phyloP scores from a whole-genome alignment of 192 early-diverging fungal species.

The Pilaira anomala region DNA sequence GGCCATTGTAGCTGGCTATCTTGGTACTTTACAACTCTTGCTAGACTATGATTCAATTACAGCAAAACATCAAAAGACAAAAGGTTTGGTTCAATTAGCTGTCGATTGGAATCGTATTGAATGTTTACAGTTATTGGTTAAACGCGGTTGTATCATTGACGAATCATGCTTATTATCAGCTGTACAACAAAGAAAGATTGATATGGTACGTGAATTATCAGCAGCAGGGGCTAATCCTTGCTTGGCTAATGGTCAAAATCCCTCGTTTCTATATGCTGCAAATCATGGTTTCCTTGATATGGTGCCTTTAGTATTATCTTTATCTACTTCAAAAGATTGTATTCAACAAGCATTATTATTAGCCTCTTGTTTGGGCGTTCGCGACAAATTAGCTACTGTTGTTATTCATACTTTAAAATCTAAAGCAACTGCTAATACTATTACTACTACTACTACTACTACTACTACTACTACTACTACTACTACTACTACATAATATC shows the following conservation, averaged over 20 bases:
- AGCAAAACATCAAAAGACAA: not conserved
- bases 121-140: slow-evolving; percentile 18
- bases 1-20: slow-evolving; percentile 16
- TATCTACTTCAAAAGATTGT: slow-evolving; percentile 18
- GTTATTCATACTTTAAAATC: not conserved
- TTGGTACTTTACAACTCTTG: slow-evolving; percentile 3
- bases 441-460: too few species aligned
- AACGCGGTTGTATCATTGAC: slow-evolving; percentile 6
- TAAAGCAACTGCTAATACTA: too few species aligned
- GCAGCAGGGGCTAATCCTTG: slow-evolving; percentile 24
- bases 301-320: slow-evolving; percentile 16
- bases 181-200: slow-evolving; percentile 33
- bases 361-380: slow-evolving; percentile 1
- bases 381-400: slow-evolving; percentile 9
- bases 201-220: slow-evolving; percentile 23
- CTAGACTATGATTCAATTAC: not conserved
- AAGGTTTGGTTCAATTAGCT: slow-evolving; percentile 12
- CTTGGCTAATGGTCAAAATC: slow-evolving; percentile 7
- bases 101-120: slow-evolving; percentile 33
- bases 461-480: too few species aligned
- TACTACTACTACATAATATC: too few species aligned
- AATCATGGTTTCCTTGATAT: slow-evolving; percentile 30
- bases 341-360: slow-evolving; percentile 26
- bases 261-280: slow-evolving; percentile 26
- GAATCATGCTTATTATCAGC: slow-evolving; percentile 1